phyloP scores from a whole-genome alignment of 1,284 basidiomycete species.

The Cutaneotrichosporon cavernicola region DNA sequence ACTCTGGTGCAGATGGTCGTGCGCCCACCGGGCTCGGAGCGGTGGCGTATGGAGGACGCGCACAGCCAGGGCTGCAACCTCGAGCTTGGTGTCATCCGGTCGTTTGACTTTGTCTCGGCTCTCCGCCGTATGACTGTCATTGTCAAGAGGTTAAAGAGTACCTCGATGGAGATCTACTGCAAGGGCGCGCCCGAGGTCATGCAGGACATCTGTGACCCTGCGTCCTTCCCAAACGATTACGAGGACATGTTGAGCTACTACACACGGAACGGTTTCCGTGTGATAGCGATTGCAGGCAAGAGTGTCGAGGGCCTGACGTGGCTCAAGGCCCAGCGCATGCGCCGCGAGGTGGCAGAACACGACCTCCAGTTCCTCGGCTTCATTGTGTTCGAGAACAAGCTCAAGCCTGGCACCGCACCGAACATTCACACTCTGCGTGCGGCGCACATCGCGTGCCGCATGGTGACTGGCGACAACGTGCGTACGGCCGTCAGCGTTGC shows the following conservation, averaged over 20 bases:
- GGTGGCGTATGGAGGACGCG: conserved; percentile 89
- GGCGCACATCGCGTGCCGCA: conserved; percentile 90
- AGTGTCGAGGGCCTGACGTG: conserved; percentile 89
- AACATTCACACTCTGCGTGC: conserved; percentile 84
- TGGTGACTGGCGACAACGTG: conserved; percentile 99
- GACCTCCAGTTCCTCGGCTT: conserved; percentile 88
- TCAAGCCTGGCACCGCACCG: conserved; percentile 89
- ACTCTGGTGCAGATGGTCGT: conserved; percentile 96
- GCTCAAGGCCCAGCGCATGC: conserved; percentile 96
- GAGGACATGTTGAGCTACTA: conserved; percentile 96
- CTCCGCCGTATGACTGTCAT: conserved; percentile 96
- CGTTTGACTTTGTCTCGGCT: conserved; percentile 94
- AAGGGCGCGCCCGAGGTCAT: conserved; percentile 99
- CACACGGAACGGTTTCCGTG: conserved; percentile 94
- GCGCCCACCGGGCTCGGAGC: conserved; percentile 83
- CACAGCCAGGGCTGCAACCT: conserved; percentile 70
- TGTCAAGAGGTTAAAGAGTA: conserved; percentile 90
- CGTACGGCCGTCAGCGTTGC: conserved; percentile 96
- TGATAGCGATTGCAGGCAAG: conserved; percentile 98
- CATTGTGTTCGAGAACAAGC: conserved; percentile 98
- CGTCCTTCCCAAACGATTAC: conserved; percentile 91
- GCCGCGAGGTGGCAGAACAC: conserved; percentile 91
- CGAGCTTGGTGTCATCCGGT: conserved; percentile 92
- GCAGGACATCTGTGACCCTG: conserved; percentile 86
- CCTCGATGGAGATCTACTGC: conserved; percentile 95